Evolutionary conservation across 208 protist genomes (phyloP).

Genomic region (Lotmaria passim): DNA sequence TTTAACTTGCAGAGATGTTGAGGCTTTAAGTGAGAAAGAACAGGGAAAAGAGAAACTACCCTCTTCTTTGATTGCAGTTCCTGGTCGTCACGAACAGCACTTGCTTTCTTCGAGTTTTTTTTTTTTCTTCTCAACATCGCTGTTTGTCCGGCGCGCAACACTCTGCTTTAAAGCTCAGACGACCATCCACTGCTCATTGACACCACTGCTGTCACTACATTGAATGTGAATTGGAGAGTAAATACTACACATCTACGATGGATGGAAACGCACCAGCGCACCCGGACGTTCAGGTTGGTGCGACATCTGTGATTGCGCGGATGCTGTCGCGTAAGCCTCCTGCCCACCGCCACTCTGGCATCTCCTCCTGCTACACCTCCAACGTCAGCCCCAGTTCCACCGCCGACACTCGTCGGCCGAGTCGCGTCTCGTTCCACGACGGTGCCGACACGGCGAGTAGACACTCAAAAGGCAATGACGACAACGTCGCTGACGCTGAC

Average conservation of each 20-base stretch:
- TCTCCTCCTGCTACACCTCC: slow-evolving; percentile 20
- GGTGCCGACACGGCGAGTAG: neutral
- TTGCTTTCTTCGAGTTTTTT: too few relatives aligned
- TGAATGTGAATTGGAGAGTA: neutral
- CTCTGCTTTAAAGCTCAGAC: too few relatives aligned
- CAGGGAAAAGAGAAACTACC: too few relatives aligned
- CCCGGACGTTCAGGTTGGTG: slow-evolving; percentile 18
- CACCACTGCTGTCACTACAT: neutral
- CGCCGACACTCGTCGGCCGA: neutral
- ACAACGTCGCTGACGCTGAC: neutral
- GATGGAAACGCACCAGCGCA: slow-evolving; percentile 12
- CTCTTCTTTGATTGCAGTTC: too few relatives aligned
- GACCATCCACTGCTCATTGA: too few relatives aligned
- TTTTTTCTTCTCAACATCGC: too few relatives aligned
- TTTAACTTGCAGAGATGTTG: too few relatives aligned
- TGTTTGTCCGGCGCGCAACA: too few relatives aligned
- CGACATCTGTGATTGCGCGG: slow-evolving; percentile 28
- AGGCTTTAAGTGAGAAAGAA: too few relatives aligned
- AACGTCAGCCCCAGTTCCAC: neutral
- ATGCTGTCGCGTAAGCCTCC: slow-evolving; percentile 18
- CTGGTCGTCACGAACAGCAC: too few relatives aligned
- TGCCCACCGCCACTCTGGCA: slow-evolving; percentile 11
- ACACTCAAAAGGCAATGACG: neutral
- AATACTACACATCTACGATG: neutral
- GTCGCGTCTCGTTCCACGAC: neutral